Percentiles rank a stretch among this genome's conserved stretches.
Evolutionary conservation across 2,329 filamentous ascomycete genomes (phyloP).

Genomic region (Colletotrichum australisinense): DNA sequence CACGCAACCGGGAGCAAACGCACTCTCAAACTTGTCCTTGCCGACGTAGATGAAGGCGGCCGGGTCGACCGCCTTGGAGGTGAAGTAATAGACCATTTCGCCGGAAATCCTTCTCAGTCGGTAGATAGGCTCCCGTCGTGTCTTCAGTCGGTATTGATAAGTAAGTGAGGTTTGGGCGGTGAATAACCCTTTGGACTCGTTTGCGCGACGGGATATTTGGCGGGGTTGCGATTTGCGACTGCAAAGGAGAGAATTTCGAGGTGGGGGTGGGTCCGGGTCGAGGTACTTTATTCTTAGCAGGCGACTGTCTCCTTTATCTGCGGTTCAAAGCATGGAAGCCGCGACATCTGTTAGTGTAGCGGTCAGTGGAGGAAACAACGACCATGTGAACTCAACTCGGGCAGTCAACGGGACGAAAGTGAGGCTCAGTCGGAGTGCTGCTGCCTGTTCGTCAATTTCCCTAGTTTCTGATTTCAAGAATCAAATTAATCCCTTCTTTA

Average conservation of each 20-base stretch:
- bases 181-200: no score
- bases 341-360: not conserved
- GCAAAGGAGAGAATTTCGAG: conserved; percentile 34
- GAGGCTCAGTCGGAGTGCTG: not conserved
- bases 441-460: not conserved
- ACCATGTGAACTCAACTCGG: not conserved
- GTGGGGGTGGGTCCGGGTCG: conserved; percentile 11
- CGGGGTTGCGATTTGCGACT: not conserved
- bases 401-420: not conserved
- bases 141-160: no score
- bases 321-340: not conserved
- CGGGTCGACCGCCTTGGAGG: conserved; percentile 84
- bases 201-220: not conserved
- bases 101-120: no score
- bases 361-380: not conserved
- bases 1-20: conserved; percentile 44
- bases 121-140: not conserved
- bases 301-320: no score
- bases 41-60: conserved; percentile 93
- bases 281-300: not conserved
- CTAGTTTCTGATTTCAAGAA: no score
- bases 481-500: no score
- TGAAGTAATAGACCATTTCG: conserved; percentile 95
- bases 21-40: conserved; percentile 99
- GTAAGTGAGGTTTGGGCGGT: no score